Base-by-base conservation (phyloP, 441 rosid genomes). In the Jatropha podagrica region DNA sequence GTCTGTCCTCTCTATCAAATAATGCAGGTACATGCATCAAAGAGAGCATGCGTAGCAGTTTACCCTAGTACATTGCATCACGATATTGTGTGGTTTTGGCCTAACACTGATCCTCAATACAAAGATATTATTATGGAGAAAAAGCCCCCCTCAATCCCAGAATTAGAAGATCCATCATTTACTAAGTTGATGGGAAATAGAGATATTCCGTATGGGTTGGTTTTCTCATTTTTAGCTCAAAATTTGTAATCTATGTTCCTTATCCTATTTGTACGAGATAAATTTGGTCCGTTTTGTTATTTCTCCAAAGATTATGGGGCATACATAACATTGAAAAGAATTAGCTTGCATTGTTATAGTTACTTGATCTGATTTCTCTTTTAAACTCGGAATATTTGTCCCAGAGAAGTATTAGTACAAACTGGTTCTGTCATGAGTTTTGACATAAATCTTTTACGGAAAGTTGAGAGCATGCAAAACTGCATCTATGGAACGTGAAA, bases 41-140 rank as follows among this genome's bases (percentile, higher is more conserved):
- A 90, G 84, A 83, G 85, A 88, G 96, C 99, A 59, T 90, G 97
- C 78, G 97, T 78, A 23, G 85, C 88, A 61, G 95, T 76, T 74
- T 95, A 95, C 77, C 97, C 97, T 20, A 90, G 84, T 75, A 72
- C 79, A 1, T 87, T 93, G 73, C 95, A 93, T 63, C 89, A 92
- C 74, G 96, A 86, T 58, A 87, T 95, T 38, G 78, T 95, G 51
- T 95, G 97, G 99, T 88, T 95, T 86, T 95, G 99, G 97, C 99
- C 97, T 10, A 88, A 86, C 69, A 64, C 80, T 74, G 97, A 93
- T 83, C 92, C 97, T 73, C 85, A 81, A 48, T 91, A 77, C 86
- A 88, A 84, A 82, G 86, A 91, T 71, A 84, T 91, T 60, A 72
- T 89, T 46, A 74, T 54, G 54, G 88, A 83, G 65, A 84, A 90